Evolutionary conservation across 2,329 filamentous ascomycete genomes (phyloP).

Genomic region (Proliferodiscus dingleyae): DNA sequence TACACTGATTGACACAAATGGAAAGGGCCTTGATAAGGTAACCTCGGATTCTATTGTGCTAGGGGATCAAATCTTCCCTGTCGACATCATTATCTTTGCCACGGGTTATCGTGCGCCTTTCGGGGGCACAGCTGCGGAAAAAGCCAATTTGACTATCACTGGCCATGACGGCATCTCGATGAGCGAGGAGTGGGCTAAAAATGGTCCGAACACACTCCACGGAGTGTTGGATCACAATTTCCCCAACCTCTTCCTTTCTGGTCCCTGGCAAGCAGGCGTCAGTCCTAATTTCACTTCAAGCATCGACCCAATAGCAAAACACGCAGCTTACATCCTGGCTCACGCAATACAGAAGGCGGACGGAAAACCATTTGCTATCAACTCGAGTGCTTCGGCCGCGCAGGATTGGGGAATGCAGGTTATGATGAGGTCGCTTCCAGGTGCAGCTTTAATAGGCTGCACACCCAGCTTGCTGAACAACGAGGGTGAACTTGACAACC

Average conservation of each 20-base stretch:
- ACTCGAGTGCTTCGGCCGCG: not conserved
- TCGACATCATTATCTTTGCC: constrained; percentile 6
- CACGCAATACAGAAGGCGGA: not conserved
- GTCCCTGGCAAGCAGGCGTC: not conserved
- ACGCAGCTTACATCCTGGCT: constrained; percentile 5
- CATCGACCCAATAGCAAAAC: constrained; percentile 1
- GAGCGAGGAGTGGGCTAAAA: constrained; percentile 2
- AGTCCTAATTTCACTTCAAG: constrained; percentile 5
- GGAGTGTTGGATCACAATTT: constrained; percentile 1
- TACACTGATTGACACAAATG: constrained; percentile 6
- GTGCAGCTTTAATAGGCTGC: not conserved
- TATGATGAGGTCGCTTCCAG: not conserved
- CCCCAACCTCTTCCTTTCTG: constrained; percentile 6
- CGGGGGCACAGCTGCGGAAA: not conserved
- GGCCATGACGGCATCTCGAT: constrained; percentile 4
- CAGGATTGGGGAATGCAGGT: not conserved
- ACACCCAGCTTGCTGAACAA: not conserved
- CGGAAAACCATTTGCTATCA: not conserved
- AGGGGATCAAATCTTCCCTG: not conserved
- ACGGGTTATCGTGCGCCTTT: constrained; percentile 5
- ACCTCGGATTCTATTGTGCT: constrained; percentile 3
- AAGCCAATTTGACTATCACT: constrained; percentile 3
- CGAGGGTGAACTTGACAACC: not conserved
- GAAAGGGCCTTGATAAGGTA: constrained; percentile 6
- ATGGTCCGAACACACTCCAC: constrained; percentile 4